Conservation (phyloP, 345 rosid species). For the Camelina neglecta region DNA sequence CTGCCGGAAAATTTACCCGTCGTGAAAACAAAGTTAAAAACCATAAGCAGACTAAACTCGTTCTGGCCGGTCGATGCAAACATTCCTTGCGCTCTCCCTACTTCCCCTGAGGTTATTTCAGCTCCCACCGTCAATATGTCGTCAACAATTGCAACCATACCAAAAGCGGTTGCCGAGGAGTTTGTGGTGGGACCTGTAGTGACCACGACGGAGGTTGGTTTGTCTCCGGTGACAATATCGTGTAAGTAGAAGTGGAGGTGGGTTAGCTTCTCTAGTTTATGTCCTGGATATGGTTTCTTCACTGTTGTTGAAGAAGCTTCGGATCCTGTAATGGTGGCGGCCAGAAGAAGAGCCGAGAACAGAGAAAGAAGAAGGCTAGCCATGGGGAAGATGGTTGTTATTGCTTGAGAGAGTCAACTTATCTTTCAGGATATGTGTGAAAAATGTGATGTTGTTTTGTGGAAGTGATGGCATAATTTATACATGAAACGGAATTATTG, state of each 20-base stretch:
- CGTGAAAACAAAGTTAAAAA: slow-evolving; percentile 49
- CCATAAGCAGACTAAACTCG: slow-evolving; percentile 47
- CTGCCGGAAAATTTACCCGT: slow-evolving; percentile 59
- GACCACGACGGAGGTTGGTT: slow-evolving; percentile 1
- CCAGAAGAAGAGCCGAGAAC: slow-evolving; percentile 11
- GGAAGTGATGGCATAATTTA: slow-evolving; percentile 15
- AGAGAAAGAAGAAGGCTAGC: slow-evolving; percentile 20
- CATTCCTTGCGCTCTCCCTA: slow-evolving; percentile 66
- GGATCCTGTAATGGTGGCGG: neutral
- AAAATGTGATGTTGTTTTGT: slow-evolving; percentile 9
- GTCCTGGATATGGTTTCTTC: neutral
- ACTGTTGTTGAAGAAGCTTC: neutral
- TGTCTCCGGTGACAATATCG: slow-evolving; percentile 7
- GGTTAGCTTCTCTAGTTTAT: slow-evolving; percentile 17
- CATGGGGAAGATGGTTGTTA: slow-evolving; percentile 3
- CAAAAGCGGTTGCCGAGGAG: slow-evolving; percentile 50
- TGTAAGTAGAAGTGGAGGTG: slow-evolving; percentile 31
- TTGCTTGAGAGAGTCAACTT: neutral
- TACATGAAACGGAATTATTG: slow-evolving; percentile 6
- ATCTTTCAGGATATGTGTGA: slow-evolving; percentile 2
- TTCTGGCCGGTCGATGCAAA: slow-evolving; percentile 42
- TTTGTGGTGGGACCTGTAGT: neutral
- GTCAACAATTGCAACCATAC: slow-evolving; percentile 50
- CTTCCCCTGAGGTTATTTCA: slow-evolving; percentile 49
- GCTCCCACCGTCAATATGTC: slow-evolving; percentile 51